Conservation (phyloP, 768 basidiomycete genomes). For the Lentinula lateritia region DNA sequence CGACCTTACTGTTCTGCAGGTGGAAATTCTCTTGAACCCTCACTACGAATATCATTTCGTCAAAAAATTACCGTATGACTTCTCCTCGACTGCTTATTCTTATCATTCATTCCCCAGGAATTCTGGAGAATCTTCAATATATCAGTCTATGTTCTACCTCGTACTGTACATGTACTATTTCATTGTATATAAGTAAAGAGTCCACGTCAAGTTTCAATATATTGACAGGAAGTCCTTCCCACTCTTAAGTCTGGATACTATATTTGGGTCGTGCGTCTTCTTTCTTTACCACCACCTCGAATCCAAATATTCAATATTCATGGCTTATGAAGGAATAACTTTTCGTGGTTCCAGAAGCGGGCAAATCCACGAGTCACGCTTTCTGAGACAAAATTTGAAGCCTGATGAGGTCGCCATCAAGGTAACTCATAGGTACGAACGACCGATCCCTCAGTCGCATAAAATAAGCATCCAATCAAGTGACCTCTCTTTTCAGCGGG, state of each 20-base stretch:
- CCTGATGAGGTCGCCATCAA: conserved; percentile 5
- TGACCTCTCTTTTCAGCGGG: conserved; percentile 10
- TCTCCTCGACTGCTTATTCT: neutral
- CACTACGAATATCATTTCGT: neutral
- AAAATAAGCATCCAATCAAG: neutral
- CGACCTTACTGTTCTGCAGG: conserved; percentile 20
- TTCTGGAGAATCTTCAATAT: too few relatives aligned
- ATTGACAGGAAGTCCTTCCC: too few relatives aligned
- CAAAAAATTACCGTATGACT: neutral
- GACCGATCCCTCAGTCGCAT: neutral
- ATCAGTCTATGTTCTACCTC: too few relatives aligned
- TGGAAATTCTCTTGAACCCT: conserved; percentile 57
- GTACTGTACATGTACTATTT: too few relatives aligned
- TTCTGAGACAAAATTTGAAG: neutral
- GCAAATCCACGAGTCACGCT: neutral
- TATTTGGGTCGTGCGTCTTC: too few relatives aligned
- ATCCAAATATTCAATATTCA: neutral
- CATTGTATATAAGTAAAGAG: too few relatives aligned
- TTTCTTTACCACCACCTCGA: too few relatives aligned
- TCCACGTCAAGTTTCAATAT: too few relatives aligned
- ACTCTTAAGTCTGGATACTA: too few relatives aligned
- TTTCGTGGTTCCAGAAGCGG: conserved; percentile 4
- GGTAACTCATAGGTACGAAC: neutral
- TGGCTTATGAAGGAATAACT: conserved; percentile 6
- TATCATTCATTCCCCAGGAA: neutral